Conservation (phyloP, 2,329 filamentous ascomycete genomes). For the Fusarium sp. region DNA sequence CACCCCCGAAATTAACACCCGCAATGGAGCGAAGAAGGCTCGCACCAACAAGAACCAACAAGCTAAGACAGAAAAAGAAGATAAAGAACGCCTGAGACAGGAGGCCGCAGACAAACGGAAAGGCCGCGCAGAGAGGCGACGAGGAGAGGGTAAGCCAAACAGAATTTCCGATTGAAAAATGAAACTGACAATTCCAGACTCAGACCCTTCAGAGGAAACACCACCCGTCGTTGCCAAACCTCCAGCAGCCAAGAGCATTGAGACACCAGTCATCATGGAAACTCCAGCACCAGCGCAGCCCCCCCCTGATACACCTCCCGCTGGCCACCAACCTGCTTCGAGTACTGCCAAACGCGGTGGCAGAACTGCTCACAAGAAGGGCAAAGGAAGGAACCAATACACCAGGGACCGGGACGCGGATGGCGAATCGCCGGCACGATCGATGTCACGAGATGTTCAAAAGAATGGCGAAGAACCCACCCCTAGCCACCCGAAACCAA, state of each 20-base stretch:
- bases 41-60: conserved; percentile 71
- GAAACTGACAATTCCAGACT: conserved; percentile 64
- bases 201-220: conserved; percentile 78
- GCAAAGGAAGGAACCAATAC: conserved; percentile 84
- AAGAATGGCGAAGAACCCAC: conserved; percentile 54
- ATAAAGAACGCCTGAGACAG: conserved; percentile 78
- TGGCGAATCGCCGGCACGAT: conserved; percentile 69
- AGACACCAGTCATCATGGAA: conserved; percentile 49
- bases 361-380: conserved; percentile 74
- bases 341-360: conserved; percentile 70
- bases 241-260: conserved; percentile 49
- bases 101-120: conserved; percentile 86
- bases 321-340: conserved; percentile 61
- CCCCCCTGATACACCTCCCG: conserved; percentile 58
- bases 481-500: conserved; percentile 53
- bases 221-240: conserved; percentile 61
- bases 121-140: conserved; percentile 82
- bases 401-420: conserved; percentile 78
- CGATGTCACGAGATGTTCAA: conserved; percentile 65
- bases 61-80: conserved; percentile 76
- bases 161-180: background rate
- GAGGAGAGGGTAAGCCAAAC: conserved; percentile 76
- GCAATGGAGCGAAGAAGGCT: conserved; percentile 70
- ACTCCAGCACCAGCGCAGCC: conserved; percentile 49
- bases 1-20: conserved; percentile 60